phyloP scores from a whole-genome alignment of 2,329 filamentous ascomycete species.

The Ascochyta rabiei region DNA sequence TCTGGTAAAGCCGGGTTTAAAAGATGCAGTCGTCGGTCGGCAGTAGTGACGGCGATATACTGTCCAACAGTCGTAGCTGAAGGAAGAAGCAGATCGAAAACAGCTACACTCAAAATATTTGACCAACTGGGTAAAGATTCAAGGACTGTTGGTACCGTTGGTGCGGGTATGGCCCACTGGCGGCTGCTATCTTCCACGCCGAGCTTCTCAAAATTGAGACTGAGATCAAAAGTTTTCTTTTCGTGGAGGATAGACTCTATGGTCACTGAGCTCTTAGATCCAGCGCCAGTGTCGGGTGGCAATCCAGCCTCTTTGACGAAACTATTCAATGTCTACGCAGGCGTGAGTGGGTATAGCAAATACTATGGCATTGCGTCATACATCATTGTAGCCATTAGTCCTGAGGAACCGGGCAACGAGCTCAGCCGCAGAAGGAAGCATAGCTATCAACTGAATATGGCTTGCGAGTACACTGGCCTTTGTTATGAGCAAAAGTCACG shows the following conservation, averaged over 20 bases:
- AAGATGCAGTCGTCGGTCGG: constrained; percentile 55
- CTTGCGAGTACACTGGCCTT: neutral
- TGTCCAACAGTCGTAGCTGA: constrained; percentile 17
- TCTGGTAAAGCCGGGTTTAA: constrained; percentile 45
- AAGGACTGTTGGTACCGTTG: constrained; percentile 52
- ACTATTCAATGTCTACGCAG: constrained; percentile 59
- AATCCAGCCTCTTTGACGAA: constrained; percentile 64
- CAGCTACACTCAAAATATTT: constrained; percentile 61
- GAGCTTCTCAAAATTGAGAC: constrained; percentile 61
- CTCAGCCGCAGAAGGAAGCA: constrained; percentile 49
- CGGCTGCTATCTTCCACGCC: constrained; percentile 52
- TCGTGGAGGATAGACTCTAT: constrained; percentile 66
- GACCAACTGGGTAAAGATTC: constrained; percentile 54
- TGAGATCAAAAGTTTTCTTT: constrained; percentile 64
- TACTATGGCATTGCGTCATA: constrained; percentile 25
- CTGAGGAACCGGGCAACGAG: constrained; percentile 52
- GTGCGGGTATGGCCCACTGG: constrained; percentile 56
- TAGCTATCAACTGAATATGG: constrained; percentile 4
- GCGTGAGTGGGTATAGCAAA: constrained; percentile 13
- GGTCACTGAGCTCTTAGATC: constrained; percentile 55
- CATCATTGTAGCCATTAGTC: constrained; percentile 50
- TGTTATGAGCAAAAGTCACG: neutral
- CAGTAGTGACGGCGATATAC: constrained; percentile 46
- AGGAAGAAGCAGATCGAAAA: constrained; percentile 45
- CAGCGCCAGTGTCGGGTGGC: constrained; percentile 55